Percentiles rank a stretch among this genome's conserved stretches.
Conservation (phyloP, 371 early-diverging fungal genomes). For the Parasitella parasitica region DNA sequence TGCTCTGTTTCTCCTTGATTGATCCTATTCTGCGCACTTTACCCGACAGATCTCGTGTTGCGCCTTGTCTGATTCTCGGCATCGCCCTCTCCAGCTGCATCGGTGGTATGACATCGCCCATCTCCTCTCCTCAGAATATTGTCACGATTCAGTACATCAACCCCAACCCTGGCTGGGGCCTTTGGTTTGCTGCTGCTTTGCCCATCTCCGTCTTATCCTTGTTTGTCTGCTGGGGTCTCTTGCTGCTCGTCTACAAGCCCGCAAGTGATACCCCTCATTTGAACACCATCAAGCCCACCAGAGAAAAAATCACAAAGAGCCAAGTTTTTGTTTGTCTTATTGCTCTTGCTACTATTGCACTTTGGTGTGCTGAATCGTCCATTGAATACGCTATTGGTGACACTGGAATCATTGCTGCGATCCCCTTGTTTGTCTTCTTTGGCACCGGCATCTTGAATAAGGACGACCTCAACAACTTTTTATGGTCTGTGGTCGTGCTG, state of each 20-base stretch:
- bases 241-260: constrained; percentile 72
- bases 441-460: constrained; percentile 87
- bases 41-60: constrained; percentile 70
- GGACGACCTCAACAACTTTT: constrained; percentile 92
- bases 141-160: constrained; percentile 84
- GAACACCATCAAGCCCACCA: constrained; percentile 51
- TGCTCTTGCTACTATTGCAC: constrained; percentile 66
- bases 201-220: constrained; percentile 75
- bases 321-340: constrained; percentile 64
- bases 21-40: constrained; percentile 74
- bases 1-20: constrained; percentile 78
- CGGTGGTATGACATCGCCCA: constrained; percentile 98
- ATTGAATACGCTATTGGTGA: constrained; percentile 81
- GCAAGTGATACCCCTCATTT: constrained; percentile 51
- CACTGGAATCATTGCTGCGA: constrained; percentile 89
- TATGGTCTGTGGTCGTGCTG: constrained; percentile 93
- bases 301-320: constrained; percentile 47
- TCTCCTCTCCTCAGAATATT: constrained; percentile 93
- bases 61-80: constrained; percentile 85
- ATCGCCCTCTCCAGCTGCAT: constrained; percentile 94
- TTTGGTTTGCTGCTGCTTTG: constrained; percentile 81
- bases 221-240: constrained; percentile 77
- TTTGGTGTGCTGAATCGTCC: constrained; percentile 86
- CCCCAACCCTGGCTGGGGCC: constrained; percentile 83
- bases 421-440: constrained; percentile 93